These are phyloP conservation scores for Kwoniella shandongensis DNA, from an alignment of 768 basidiomycete species.

Conservation along the genomic window DNA sequence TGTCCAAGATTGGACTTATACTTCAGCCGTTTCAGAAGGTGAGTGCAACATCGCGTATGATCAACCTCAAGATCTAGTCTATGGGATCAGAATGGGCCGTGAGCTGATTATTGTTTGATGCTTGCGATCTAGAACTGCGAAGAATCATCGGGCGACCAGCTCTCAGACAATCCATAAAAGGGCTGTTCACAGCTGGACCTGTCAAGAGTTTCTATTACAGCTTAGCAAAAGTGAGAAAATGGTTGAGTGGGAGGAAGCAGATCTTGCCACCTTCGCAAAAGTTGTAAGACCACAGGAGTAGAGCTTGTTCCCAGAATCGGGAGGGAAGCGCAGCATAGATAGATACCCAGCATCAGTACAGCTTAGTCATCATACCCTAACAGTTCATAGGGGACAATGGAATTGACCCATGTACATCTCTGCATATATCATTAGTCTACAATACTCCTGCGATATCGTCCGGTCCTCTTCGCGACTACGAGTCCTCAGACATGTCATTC, in stretches of 20 bases:
- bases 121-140: constrained; percentile 63
- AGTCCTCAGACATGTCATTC: no score
- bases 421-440: not conserved
- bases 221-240: constrained; percentile 76
- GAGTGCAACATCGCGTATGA: constrained; percentile 12
- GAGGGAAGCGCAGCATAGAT: not conserved
- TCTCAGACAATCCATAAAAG: constrained; percentile 79
- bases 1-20: constrained; percentile 16
- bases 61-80: not conserved
- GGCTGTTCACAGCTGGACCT: constrained; percentile 76
- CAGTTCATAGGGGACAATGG: constrained; percentile 2
- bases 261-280: not conserved
- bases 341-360: constrained; percentile 26
- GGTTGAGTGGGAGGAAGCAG: constrained; percentile 60
- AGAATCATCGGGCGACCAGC: constrained; percentile 80
- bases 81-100: no score
- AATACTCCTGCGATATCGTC: no score
- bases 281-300: not conserved
- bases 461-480: no score
- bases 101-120: constrained; percentile 1
- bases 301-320: not conserved
- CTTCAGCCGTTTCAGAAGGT: constrained; percentile 53
- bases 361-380: no score
- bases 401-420: not conserved
- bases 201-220: constrained; percentile 75